Percentiles rank a stretch among this genome's conserved stretches.
Evolutionary conservation across 805 yeast genomes (phyloP).

Genomic region (Myxozyma lipomycoides): DNA sequence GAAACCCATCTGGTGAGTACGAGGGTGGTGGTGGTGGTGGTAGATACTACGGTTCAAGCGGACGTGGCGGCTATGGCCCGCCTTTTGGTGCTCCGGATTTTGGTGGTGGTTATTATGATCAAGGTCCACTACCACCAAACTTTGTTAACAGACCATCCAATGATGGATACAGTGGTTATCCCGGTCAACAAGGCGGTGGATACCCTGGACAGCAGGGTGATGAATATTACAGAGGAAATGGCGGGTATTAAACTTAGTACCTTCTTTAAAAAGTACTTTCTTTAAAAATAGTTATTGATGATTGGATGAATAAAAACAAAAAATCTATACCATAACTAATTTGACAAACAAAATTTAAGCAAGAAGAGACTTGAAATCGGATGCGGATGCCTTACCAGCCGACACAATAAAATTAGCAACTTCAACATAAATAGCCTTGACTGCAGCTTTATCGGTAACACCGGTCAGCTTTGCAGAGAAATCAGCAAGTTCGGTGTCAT

Average conservation of each 20-base stretch:
- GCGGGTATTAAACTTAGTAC: background rate
- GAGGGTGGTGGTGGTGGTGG: too few relatives aligned
- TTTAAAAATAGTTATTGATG: background rate
- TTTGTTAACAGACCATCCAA: background rate
- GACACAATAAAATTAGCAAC: conserved; percentile 52
- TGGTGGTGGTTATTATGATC: background rate
- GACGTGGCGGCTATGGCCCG: too few relatives aligned
- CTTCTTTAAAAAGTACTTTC: background rate
- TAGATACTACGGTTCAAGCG: too few relatives aligned
- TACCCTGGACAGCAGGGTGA: background rate
- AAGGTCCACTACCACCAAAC: background rate
- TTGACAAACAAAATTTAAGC: background rate
- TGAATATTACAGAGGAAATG: background rate
- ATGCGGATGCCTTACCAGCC: conserved; percentile 53
- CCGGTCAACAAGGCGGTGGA: conserved; percentile 2
- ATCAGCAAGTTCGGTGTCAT: conserved; percentile 72
- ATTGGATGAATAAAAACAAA: background rate
- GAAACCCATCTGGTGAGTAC: too few relatives aligned
- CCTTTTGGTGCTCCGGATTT: too few relatives aligned
- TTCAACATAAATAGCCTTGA: conserved; percentile 57
- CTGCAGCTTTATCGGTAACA: conserved; percentile 50
- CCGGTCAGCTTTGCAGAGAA: conserved; percentile 64
- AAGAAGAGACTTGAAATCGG: conserved; percentile 46
- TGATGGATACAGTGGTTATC: background rate
- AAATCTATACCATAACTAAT: too few relatives aligned